Base-by-base conservation (phyloP, 2,329 filamentous ascomycete species). In the Diplodia seriata region DNA sequence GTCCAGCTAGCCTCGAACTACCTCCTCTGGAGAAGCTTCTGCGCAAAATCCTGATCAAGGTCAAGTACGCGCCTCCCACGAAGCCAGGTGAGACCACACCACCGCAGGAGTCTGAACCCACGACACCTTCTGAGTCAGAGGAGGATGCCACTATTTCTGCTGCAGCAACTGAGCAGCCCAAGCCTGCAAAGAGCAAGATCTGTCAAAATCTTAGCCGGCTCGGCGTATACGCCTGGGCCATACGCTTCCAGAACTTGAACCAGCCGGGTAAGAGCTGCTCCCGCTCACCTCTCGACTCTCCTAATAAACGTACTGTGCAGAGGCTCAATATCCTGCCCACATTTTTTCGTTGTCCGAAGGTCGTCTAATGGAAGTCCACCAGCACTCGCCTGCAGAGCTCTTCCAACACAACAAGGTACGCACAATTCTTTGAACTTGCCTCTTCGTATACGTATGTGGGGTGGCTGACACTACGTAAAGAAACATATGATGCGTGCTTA, bases 401-500 rank as follows among this genome's bases (percentile, higher is more conserved):
- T 94, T 97, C 76, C 83, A 88, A 40, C 94, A 97, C 81, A 97
- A 97, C 79, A 86, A 87, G 56, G 67, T 70, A 56, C 14, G 55
- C 20, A 11, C 14, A 9, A 31, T 29, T 2, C 26, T 40, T 18
- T 40, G 23, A 26, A 11, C 18, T n/a, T 18, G 2, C 4, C 2
- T n/a, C 15, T 33, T n/a, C 8, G 5, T 63, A 15, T 3, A 20
- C 18, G 18, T 56, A 15, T 33, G 7, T 54, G 40, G 18, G 40
- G 5, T 8, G 33, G n/a, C 63, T 43, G 4, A 53, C 33, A 50
- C 15, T 7, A 18, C n/a, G 50, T 63, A 15, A 33, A 68, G 66
- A 82, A 88, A 72, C 94, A 87, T 74, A 83, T 97, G 73, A 93
- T 97, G 91, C 88, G 94, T 20, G 90, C 92, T 0, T 97, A 97